Evolutionary conservation across 1,284 basidiomycete species (phyloP).

Genomic region (Meripilus lineatus): DNA sequence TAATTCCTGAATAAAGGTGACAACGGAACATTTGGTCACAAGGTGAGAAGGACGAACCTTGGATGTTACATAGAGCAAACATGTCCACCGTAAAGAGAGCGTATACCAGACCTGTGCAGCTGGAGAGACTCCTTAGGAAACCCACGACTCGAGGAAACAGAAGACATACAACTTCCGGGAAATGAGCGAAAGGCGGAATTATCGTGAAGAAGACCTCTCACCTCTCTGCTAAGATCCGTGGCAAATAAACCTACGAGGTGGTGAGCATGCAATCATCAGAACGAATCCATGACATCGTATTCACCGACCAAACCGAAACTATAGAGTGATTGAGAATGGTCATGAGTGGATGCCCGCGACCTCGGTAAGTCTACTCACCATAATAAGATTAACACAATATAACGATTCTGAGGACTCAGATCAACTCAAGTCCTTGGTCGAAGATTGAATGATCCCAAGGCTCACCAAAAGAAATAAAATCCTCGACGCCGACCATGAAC

Average conservation of each 20-base stretch:
- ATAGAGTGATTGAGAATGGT: neutral
- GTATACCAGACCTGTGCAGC: constrained; percentile 15
- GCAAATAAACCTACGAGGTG: neutral
- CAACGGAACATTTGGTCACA: neutral
- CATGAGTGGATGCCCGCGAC: neutral
- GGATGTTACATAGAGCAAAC: constrained; percentile 14
- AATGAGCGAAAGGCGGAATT: neutral
- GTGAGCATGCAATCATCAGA: neutral
- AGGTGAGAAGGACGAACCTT: constrained; percentile 14
- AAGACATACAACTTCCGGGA: neutral
- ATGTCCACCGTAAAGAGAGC: constrained; percentile 2
- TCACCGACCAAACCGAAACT: neutral
- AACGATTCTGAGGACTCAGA: constrained; percentile 22
- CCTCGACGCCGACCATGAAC: constrained; percentile 21
- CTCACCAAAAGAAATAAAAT: constrained; percentile 22
- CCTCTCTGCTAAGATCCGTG: neutral
- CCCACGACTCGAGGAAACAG: too few relatives aligned
- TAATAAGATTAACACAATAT: constrained; percentile 8
- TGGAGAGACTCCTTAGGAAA: too few relatives aligned
- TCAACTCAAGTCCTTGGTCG: neutral
- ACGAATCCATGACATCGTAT: neutral
- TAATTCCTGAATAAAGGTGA: constrained; percentile 16
- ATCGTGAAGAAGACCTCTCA: neutral
- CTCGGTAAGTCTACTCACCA: neutral
- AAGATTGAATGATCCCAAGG: neutral